Percentiles rank a stretch among this genome's conserved stretches.
Conservation (phyloP, 768 basidiomycete species). For the Xerocomellus dryophilus region DNA sequence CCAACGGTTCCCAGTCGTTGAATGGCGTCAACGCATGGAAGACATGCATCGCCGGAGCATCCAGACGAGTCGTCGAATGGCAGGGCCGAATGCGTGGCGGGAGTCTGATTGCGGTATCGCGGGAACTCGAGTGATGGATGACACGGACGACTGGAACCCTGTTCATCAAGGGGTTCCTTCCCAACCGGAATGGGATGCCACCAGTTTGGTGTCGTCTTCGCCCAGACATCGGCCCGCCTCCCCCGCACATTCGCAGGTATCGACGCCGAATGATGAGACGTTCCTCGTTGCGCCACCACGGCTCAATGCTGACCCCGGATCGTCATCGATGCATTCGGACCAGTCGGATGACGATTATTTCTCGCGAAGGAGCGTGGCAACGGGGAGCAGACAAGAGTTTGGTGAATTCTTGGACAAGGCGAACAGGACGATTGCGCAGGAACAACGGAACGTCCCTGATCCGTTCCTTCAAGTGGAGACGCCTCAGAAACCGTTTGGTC, state of each 20-base stretch:
- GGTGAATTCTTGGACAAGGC: conserved; percentile 82
- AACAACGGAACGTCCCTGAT: conserved; percentile 75
- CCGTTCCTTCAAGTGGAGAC: conserved; percentile 70
- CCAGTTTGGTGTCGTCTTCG: conserved; percentile 46
- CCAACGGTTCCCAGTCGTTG: conserved; percentile 95
- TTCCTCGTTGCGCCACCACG: conserved; percentile 37
- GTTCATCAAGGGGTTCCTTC: conserved; percentile 59
- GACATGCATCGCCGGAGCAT: conserved; percentile 92
- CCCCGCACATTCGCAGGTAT: conserved; percentile 61
- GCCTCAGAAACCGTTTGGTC: conserved; percentile 74
- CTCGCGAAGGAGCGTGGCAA: conserved; percentile 33
- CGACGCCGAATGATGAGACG: conserved; percentile 46
- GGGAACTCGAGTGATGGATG: conserved; percentile 47
- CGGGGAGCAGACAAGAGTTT: conserved; percentile 46
- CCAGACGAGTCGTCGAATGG: conserved; percentile 59
- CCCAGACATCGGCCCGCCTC: conserved; percentile 45
- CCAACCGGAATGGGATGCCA: conserved; percentile 74
- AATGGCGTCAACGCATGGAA: conserved; percentile 95
- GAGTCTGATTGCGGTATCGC: conserved; percentile 59
- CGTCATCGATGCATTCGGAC: conserved; percentile 42
- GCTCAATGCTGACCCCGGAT: conserved; percentile 28
- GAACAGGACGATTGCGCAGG: conserved; percentile 77
- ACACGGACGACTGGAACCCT: conserved; percentile 80
- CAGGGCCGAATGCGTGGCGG: conserved; percentile 76
- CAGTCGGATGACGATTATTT: conserved; percentile 63